Evolutionary conservation across 441 rosid species (phyloP).

Genomic region (Erodium trifolium): DNA sequence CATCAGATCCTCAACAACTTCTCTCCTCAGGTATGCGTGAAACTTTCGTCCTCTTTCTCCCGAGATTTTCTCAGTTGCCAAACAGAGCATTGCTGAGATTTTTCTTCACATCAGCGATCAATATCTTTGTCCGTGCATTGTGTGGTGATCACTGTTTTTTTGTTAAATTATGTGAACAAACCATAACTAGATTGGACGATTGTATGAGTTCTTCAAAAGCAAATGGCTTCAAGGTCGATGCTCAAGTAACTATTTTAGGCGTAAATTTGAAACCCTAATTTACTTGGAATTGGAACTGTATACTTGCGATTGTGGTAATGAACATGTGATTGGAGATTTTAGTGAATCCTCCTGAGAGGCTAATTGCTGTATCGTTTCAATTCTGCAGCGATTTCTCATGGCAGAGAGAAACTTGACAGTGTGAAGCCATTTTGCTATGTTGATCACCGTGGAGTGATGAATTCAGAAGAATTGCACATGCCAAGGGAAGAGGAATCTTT

Average conservation of each 20-base stretch:
- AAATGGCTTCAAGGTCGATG: neutral
- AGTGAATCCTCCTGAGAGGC: neutral
- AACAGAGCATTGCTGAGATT: neutral
- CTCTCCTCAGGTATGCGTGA: neutral
- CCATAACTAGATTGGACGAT: neutral
- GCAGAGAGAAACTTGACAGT: slow-evolving; percentile 32
- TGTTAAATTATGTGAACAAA: no score
- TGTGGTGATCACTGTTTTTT: no score
- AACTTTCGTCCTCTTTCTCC: neutral
- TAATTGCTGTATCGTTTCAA: neutral
- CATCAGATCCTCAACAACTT: neutral
- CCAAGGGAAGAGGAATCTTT: slow-evolving; percentile 10
- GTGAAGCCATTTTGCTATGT: slow-evolving; percentile 12
- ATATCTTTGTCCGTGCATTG: neutral
- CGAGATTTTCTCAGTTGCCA: slow-evolving; percentile 13
- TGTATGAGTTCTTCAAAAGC: neutral
- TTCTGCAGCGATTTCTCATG: slow-evolving; percentile 21
- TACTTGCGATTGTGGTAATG: neutral
- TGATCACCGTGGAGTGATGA: slow-evolving; percentile 8
- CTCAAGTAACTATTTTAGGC: slow-evolving; percentile 2
- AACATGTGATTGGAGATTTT: neutral
- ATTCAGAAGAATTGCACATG: neutral
- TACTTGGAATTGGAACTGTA: neutral
- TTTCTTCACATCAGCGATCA: neutral
- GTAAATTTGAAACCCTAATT: neutral